Evolutionary conservation across 129 eudicot genomes (phyloP).

Genomic region (Chrysanthemum lavandulifolium): DNA sequence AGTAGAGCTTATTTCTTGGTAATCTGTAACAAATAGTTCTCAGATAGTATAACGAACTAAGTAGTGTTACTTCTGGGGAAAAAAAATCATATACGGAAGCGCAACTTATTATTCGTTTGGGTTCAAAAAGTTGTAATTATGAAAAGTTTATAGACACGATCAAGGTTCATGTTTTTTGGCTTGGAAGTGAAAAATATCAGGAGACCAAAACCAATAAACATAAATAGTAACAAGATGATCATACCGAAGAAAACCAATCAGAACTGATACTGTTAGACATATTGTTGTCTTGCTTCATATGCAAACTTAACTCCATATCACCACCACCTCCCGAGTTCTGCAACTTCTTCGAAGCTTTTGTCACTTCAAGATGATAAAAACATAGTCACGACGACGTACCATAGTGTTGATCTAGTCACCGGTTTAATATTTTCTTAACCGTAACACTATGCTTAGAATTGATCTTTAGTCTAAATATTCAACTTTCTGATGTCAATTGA

Average conservation of each 20-base stretch:
- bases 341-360: conserved; percentile 15
- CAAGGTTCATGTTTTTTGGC: not conserved
- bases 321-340: not conserved
- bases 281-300: conserved; percentile 17
- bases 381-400: not conserved
- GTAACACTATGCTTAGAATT: conserved; percentile 9
- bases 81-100: no score
- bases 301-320: conserved; percentile 11
- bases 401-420: conserved; percentile 21
- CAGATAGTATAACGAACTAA: no score
- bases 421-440: conserved; percentile 21
- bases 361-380: conserved; percentile 1
- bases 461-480: conserved; percentile 11
- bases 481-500: conserved; percentile 33
- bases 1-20: no score
- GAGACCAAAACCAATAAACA: not conserved
- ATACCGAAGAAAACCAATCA: conserved; percentile 37
- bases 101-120: no score
- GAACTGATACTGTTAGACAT: conserved; percentile 21
- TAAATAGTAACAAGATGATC: conserved; percentile 1
- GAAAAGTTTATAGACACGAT: conserved; percentile 11
- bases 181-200: conserved; percentile 16
- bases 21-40: no score
- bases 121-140: not conserved
- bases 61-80: no score